Evolutionary conservation across 768 basidiomycete species (phyloP), one percentile per base, ranked within the genome.

Genomic region (Lanmaoa rubissima): DNA sequence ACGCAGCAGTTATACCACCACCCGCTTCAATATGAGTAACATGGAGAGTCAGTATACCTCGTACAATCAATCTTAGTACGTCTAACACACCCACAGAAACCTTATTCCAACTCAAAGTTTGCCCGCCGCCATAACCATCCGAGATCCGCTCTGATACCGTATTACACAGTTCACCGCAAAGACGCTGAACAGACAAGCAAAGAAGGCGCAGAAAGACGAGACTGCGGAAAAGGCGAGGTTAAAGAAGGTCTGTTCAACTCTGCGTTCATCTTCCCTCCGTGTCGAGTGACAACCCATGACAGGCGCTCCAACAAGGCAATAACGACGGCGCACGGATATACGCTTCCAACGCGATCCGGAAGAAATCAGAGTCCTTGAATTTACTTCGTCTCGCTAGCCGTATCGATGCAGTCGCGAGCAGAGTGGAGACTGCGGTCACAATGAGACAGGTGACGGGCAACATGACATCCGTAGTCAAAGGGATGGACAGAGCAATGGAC

Each of bases 401-500:
- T 28, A 91, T 98, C 73, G 97, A 99, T 69, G 96, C 97, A 12
- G 97, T 98, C 10, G 92, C 96, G 3, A 94, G 92, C 66, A 79
- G 96, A 26, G 95, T 99, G 1, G 97, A 99, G 76, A 98, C 97
- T 17, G 97, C 97, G 0, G 94, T 98, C 42, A 98, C 96, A 53
- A 98, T 99, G 93, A 85, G 92, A 48, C 84, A 92, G 74, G 90
- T 99, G 40, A 96, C 97, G 32, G 94, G 94, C 4, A 94, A 88
- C 71, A 97, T 99, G 96, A 87, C 93, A 16, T 88, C 87, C 36
- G 97, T 98, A 3, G 97, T 99, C 44, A 87, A 86, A 66, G 95
- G 94, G 35, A 98, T 99, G 97, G 97, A 99, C 72, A 92, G 89
- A 69, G 97, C 97, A 5, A 98, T 99, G 97, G 90, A 97, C 65